These are phyloP conservation scores for Ceratobasidium sp. DNA, from an alignment of 1,284 basidiomycete species.

Conservation along the genomic window DNA sequence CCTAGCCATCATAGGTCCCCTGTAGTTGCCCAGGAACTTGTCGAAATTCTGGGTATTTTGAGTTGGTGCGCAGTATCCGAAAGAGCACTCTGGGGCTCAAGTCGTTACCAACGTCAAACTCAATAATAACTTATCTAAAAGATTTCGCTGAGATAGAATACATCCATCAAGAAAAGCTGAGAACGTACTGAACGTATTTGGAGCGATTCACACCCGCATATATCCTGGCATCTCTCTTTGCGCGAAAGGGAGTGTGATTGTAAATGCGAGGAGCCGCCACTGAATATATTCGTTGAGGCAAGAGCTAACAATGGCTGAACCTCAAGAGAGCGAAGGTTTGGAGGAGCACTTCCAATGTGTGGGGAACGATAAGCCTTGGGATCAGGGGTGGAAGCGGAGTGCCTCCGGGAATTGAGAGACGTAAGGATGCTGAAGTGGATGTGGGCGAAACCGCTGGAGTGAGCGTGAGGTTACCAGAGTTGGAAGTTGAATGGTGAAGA, in stretches of 20 bases:
- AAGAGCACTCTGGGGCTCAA: background rate
- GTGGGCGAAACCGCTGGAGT: no score
- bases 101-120: no score
- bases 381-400: background rate
- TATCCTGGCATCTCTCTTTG: constrained; percentile 12
- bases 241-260: background rate
- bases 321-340: background rate
- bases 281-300: background rate
- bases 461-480: no score
- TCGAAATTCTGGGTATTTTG: background rate
- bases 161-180: background rate
- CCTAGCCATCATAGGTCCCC: no score
- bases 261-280: constrained; percentile 19
- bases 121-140: constrained; percentile 6
- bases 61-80: background rate
- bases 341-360: background rate
- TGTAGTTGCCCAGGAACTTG: no score
- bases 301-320: background rate
- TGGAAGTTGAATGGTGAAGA: no score
- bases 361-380: constrained; percentile 1
- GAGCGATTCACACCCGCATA: constrained; percentile 6
- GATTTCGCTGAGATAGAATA: background rate
- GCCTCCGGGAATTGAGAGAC: background rate
- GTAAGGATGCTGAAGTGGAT: no score
- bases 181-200: constrained; percentile 22